A percentile compares a stretch with the other conserved stretches of the same genome.
Evolutionary conservation across 176 grass and related monocot genomes (phyloP).

Genomic region (Oryza brachyantha): DNA sequence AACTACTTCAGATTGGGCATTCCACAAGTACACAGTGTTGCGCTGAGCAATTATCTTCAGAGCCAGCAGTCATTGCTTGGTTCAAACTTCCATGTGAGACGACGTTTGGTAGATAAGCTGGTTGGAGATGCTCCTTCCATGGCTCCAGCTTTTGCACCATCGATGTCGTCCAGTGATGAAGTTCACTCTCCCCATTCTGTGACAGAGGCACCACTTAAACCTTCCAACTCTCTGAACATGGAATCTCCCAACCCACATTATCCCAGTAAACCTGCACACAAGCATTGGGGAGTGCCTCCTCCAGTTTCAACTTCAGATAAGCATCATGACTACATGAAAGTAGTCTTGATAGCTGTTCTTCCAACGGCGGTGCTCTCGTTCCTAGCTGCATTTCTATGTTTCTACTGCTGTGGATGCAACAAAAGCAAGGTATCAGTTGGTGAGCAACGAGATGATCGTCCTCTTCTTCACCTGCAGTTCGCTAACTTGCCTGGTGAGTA

Average conservation of each 20-base stretch:
- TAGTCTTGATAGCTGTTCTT: constrained; percentile 32
- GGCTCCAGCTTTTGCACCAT: constrained; percentile 18
- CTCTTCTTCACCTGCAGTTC: constrained; percentile 47
- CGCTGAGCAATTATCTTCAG: constrained; percentile 13
- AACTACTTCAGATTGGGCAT: constrained; percentile 23
- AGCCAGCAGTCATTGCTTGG: neutral
- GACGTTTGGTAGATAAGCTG: constrained; percentile 14
- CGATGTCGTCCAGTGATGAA: neutral
- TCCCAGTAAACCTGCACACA: constrained; percentile 1
- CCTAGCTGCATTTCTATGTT: constrained; percentile 37
- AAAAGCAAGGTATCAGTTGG: constrained; percentile 50
- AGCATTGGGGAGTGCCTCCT: constrained; percentile 17
- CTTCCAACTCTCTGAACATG: constrained; percentile 7
- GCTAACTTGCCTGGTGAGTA: constrained; percentile 28
- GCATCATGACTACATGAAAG: constrained; percentile 26
- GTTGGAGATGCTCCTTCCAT: constrained; percentile 25
- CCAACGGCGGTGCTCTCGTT: constrained; percentile 24
- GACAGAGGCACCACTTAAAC: neutral
- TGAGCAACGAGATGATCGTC: constrained; percentile 46
- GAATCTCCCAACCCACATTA: constrained; percentile 1
- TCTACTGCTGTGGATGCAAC: constrained; percentile 51
- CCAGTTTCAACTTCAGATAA: constrained; percentile 38
- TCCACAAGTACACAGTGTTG: neutral
- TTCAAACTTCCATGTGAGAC: constrained; percentile 16
- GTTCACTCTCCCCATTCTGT: constrained; percentile 13